phyloP scores from a whole-genome alignment of 441 rosid species.

The Breynia disticha region DNA sequence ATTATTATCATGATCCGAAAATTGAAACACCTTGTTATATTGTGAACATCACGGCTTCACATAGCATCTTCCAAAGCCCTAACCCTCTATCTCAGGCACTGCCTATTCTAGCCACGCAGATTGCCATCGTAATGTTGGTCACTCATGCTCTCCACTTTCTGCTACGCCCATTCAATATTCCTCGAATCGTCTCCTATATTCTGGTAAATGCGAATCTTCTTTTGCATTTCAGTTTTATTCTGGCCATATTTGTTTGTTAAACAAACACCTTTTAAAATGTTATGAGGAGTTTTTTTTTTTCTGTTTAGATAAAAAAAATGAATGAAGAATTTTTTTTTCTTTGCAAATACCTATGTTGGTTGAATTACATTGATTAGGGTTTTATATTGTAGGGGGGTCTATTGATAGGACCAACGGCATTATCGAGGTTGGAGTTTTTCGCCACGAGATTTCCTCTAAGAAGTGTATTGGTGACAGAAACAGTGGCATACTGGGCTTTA shows the following conservation, averaged over 20 bases:
- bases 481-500: slow-evolving; percentile 28
- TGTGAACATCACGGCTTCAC: slow-evolving; percentile 20
- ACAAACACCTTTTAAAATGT: too few relatives aligned
- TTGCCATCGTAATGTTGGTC: slow-evolving; percentile 15
- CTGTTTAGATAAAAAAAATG: neutral
- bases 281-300: too few relatives aligned
- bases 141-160: slow-evolving; percentile 18
- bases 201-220: slow-evolving; percentile 17
- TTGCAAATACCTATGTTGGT: neutral
- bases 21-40: slow-evolving; percentile 10
- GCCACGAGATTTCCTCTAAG: slow-evolving; percentile 13
- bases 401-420: slow-evolving; percentile 26
- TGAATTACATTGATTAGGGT: neutral
- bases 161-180: slow-evolving; percentile 24
- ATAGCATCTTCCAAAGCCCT: slow-evolving; percentile 28
- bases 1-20: slow-evolving; percentile 7
- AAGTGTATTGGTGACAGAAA: slow-evolving; percentile 16
- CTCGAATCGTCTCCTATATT: slow-evolving; percentile 22
- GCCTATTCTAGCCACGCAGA: slow-evolving; percentile 22
- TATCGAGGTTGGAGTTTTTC: slow-evolving; percentile 11
- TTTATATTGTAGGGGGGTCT: slow-evolving; percentile 34
- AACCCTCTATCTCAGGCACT: slow-evolving; percentile 27
- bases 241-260: too few relatives aligned
- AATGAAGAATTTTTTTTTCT: too few relatives aligned
- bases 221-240: neutral